Conservation (phyloP, 306 rosid species). For the Lotus japonicus region DNA sequence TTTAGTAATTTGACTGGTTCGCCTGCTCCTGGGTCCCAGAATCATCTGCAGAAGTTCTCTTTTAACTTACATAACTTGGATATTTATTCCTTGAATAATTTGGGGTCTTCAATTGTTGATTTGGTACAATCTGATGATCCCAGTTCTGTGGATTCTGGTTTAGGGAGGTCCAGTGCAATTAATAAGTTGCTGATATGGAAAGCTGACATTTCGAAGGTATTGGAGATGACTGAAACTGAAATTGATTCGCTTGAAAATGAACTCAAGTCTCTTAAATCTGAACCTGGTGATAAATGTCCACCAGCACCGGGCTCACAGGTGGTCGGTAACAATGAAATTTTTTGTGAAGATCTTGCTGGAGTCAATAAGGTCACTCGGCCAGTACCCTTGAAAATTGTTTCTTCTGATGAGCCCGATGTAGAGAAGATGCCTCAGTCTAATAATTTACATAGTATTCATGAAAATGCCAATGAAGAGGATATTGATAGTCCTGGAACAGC, state of each 20-base stretch:
- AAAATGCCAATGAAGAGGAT: conserved; percentile 50
- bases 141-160: conserved; percentile 45
- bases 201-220: conserved; percentile 74
- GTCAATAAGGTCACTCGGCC: conserved; percentile 39
- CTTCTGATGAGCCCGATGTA: conserved; percentile 31
- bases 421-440: conserved; percentile 43
- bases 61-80: conserved; percentile 72
- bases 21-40: conserved; percentile 41
- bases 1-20: conserved; percentile 45
- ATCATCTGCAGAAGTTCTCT: conserved; percentile 38
- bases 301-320: conserved; percentile 42
- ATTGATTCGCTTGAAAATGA: conserved; percentile 86
- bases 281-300: conserved; percentile 26
- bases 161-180: conserved; percentile 49
- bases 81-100: conserved; percentile 37
- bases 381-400: conserved; percentile 36
- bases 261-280: conserved; percentile 54
- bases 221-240: conserved; percentile 89
- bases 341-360: conserved; percentile 33
- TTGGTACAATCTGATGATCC: conserved; percentile 64
- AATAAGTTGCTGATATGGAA: conserved; percentile 73
- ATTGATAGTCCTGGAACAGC: conserved; percentile 92
- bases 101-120: conserved; percentile 55
- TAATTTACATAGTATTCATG: conserved; percentile 30
- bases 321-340: conserved; percentile 26